Conservation (phyloP, 805 yeast species). For the Ogataea salicorniae region DNA sequence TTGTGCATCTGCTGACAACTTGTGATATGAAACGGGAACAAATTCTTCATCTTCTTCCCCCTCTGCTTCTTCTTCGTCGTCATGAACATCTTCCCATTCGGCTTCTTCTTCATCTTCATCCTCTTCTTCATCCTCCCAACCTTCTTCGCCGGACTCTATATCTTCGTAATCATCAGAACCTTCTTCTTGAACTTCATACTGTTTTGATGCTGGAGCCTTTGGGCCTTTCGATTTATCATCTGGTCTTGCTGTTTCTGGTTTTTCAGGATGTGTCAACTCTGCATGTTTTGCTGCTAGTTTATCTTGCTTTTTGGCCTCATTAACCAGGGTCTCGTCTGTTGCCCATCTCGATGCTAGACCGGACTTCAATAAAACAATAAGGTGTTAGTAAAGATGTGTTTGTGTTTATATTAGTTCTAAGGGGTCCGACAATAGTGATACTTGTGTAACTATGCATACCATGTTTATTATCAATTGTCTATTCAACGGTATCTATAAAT, state of each 20-base stretch:
- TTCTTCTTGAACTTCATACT: not conserved
- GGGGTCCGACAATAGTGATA: too few relatives aligned
- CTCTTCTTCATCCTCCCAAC: not conserved
- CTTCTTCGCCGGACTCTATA: slow-evolving; percentile 2
- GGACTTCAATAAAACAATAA: slow-evolving; percentile 5
- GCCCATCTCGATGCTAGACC: slow-evolving; percentile 32
- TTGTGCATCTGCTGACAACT: slow-evolving; percentile 14
- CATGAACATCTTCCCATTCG: slow-evolving; percentile 1
- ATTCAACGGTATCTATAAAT: too few relatives aligned
- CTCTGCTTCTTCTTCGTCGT: slow-evolving; percentile 1
- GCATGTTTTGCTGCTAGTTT: not conserved
- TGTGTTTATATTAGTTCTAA: not conserved
- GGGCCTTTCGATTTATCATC: not conserved
- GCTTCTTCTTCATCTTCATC: not conserved
- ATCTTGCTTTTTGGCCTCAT: slow-evolving; percentile 21
- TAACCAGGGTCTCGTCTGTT: slow-evolving; percentile 22
- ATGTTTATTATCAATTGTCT: too few relatives aligned
- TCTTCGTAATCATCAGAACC: slow-evolving; percentile 3
- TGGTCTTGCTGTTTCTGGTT: slow-evolving; percentile 4
- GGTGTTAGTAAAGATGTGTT: not conserved
- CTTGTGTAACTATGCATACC: too few relatives aligned
- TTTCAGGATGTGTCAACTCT: not conserved
- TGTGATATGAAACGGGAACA: slow-evolving; percentile 2
- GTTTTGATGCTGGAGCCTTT: not conserved
- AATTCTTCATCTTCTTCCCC: slow-evolving; percentile 3